These are phyloP conservation scores for Papiliotrema laurentii DNA, from an alignment of 1,284 basidiomycete genomes.

Conservation along the genomic window DNA sequence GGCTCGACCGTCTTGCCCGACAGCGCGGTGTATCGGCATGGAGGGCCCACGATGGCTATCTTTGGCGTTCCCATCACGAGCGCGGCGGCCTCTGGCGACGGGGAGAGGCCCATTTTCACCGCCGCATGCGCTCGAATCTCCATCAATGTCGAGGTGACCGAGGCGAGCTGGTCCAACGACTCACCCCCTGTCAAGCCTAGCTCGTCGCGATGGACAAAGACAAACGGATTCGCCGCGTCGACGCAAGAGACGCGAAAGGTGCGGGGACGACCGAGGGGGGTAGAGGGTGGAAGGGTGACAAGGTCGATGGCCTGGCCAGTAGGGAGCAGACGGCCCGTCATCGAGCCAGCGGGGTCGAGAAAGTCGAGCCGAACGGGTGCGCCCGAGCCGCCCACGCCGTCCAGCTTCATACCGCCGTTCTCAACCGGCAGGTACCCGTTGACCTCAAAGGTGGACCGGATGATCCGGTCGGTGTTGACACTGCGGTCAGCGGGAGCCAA, in stretches of 20 bases:
- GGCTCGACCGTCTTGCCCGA: conserved; percentile 23
- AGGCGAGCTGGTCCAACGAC: conserved; percentile 26
- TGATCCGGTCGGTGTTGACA: conserved; percentile 59
- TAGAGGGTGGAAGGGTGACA: conserved; percentile 43
- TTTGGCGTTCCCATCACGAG: conserved; percentile 56
- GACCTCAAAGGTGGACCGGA: conserved; percentile 63
- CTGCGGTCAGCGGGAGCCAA: conserved; percentile 9
- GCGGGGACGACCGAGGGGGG: conserved; percentile 5
- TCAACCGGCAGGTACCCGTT: conserved; percentile 23
- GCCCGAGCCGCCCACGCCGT: conserved; percentile 63
- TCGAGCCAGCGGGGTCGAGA: conserved; percentile 60
- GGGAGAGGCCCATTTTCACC: conserved; percentile 61
- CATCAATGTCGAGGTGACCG: conserved; percentile 47
- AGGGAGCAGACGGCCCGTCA: conserved; percentile 65
- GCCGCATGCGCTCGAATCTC: conserved; percentile 61
- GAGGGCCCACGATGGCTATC: conserved; percentile 57
- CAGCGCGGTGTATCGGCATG: conserved; percentile 22
- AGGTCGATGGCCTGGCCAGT: conserved; percentile 55
- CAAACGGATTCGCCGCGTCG: conserved; percentile 69
- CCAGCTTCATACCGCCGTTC: conserved; percentile 48
- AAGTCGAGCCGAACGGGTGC: conserved; percentile 65
- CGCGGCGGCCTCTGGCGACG: conserved; percentile 52
- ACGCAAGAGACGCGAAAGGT: conserved; percentile 55
- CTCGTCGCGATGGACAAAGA: conserved; percentile 56
- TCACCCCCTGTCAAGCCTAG: conserved; percentile 37